These are phyloP conservation scores for Xenoacremonium recifei DNA, from an alignment of 2,329 filamentous ascomycete genomes.

Conservation along the genomic window DNA sequence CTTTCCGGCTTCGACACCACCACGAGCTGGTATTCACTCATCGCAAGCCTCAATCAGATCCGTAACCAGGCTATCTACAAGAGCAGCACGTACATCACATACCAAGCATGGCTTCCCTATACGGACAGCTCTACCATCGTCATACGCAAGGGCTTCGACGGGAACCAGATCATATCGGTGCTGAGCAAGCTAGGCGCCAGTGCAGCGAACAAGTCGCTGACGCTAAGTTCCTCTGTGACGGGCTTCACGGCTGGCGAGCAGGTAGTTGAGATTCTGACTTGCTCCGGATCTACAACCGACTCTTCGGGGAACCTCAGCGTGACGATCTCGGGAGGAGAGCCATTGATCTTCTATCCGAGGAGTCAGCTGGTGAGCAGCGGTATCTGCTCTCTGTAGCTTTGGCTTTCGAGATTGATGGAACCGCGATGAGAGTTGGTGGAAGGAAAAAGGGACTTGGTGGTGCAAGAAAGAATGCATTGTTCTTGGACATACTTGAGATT, in stretches of 20 bases:
- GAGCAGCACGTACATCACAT: conserved; percentile 11
- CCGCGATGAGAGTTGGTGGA: too few species aligned
- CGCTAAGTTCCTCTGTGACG: conserved; percentile 3
- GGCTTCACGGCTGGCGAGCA: conserved; percentile 10
- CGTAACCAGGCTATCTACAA: conserved; percentile 15
- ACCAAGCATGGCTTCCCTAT: conserved; percentile 14
- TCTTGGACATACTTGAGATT: too few species aligned
- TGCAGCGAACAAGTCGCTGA: conserved; percentile 6
- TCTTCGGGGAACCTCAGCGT: conserved; percentile 8
- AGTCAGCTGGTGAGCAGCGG: conserved; percentile 8
- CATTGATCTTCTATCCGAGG: conserved; percentile 13
- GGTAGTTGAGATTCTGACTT: conserved; percentile 9
- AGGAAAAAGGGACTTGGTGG: too few species aligned
- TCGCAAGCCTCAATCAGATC: conserved; percentile 12
- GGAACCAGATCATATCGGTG: conserved; percentile 15
- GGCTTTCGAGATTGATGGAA: too few species aligned
- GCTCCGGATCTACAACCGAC: conserved; percentile 4
- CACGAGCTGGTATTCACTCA: conserved; percentile 9
- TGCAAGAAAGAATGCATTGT: too few species aligned
- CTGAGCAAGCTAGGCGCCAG: conserved; percentile 12
- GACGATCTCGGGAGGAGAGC: conserved; percentile 11
- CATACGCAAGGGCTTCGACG: conserved; percentile 12
- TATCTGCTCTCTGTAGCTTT: conserved; percentile 10
- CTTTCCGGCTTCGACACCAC: conserved; percentile 9
- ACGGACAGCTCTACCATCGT: conserved; percentile 7